A percentile compares a stretch with the other conserved stretches of the same genome.
Evolutionary conservation across 129 eudicot species (phyloP).

Genomic region (Chrysanthemum seticuspe): DNA sequence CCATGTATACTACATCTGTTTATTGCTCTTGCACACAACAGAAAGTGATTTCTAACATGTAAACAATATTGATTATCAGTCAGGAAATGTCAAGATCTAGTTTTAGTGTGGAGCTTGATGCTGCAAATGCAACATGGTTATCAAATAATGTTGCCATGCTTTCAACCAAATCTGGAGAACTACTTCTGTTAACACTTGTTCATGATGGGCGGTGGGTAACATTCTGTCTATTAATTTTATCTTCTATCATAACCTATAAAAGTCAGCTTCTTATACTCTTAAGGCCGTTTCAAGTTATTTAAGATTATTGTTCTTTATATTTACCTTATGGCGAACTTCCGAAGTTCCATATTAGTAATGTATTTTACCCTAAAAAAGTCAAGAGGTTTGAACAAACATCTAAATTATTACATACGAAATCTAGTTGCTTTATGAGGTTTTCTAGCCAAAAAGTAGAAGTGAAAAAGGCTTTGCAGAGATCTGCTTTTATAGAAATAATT

Average conservation of each 20-base stretch:
- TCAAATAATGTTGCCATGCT: slow-evolving; percentile 91
- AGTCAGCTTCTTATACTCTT: not conserved
- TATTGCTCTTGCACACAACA: slow-evolving; percentile 2
- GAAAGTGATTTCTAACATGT: slow-evolving; percentile 19
- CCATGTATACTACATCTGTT: not conserved
- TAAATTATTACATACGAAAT: too few species aligned
- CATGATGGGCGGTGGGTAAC: slow-evolving; percentile 90
- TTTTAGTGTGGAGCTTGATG: slow-evolving; percentile 91
- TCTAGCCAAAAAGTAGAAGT: too few species aligned
- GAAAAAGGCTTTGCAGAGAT: too few species aligned
- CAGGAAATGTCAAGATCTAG: slow-evolving; percentile 84
- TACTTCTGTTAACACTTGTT: slow-evolving; percentile 78
- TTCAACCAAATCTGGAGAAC: slow-evolving; percentile 90
- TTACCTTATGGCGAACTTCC: too few species aligned
- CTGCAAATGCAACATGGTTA: slow-evolving; percentile 96
- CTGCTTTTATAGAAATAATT: too few species aligned
- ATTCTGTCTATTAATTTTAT: slow-evolving; percentile 13
- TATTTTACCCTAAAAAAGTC: too few species aligned
- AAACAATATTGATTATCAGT: slow-evolving; percentile 42
- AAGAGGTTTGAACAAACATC: too few species aligned
- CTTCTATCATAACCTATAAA: slow-evolving; percentile 6
- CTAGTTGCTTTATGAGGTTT: too few species aligned
- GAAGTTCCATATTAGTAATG: not conserved
- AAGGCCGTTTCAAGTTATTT: not conserved
- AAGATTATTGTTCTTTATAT: not conserved